Evolutionary conservation across 2,329 filamentous ascomycete genomes (phyloP).

Genomic region (Ophiostoma ulmi): DNA sequence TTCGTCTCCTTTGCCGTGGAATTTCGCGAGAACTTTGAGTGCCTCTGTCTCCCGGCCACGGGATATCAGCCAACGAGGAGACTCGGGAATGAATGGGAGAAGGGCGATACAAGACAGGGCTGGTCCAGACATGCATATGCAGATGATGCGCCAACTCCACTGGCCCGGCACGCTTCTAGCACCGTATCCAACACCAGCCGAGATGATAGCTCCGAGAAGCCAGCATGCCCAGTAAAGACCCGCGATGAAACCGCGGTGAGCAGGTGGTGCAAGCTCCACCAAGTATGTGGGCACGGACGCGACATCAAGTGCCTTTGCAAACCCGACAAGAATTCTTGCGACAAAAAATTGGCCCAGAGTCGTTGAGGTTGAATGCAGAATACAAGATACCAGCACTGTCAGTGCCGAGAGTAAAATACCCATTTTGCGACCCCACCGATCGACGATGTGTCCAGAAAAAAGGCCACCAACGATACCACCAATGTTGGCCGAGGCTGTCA

Average conservation of each 20-base stretch:
- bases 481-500: neutral
- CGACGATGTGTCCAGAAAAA: neutral
- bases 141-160: conserved; percentile 3
- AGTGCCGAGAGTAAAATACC: neutral
- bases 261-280: neutral
- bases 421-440: neutral
- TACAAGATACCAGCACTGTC: neutral
- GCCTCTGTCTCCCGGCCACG: neutral
- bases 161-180: neutral
- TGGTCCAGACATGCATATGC: neutral
- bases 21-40: neutral
- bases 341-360: neutral
- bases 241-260: neutral
- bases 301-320: conserved; percentile 6
- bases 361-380: neutral
- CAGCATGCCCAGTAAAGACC: conserved; percentile 6
- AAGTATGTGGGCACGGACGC: neutral
- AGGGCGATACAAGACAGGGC: neutral
- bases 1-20: neutral
- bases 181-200: neutral
- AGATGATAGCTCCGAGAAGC: neutral
- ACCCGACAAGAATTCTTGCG: neutral
- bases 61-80: neutral
- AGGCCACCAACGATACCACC: neutral
- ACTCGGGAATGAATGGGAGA: neutral